Conservation (phyloP, 2,329 filamentous ascomycete genomes). For the Microsporum canis region DNA sequence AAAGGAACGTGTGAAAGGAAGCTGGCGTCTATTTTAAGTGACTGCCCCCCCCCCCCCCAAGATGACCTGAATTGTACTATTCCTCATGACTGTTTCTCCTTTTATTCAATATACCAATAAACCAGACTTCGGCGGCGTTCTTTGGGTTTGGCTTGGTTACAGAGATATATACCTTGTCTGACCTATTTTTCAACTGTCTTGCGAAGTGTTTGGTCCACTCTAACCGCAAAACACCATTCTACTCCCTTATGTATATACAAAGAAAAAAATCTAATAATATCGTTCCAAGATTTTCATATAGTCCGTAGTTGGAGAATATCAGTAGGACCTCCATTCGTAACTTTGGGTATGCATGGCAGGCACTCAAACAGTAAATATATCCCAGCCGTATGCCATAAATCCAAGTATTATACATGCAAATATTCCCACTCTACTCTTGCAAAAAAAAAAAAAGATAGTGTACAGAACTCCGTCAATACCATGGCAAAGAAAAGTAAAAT, state of each 20-base stretch:
- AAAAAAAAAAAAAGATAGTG: background rate
- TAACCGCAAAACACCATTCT: background rate
- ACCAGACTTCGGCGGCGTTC: background rate
- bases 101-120: background rate
- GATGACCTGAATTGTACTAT: background rate
- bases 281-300: background rate
- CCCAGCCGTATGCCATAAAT: constrained; percentile 1
- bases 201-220: background rate
- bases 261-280: background rate
- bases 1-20: constrained; percentile 28
- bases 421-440: background rate
- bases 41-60: background rate
- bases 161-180: background rate
- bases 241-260: constrained; percentile 1
- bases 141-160: background rate
- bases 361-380: background rate
- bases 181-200: background rate
- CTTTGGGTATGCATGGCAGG: background rate
- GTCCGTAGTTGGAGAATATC: background rate
- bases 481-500: background rate
- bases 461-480: constrained; percentile 3
- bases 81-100: background rate
- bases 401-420: constrained; percentile 2
- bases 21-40: constrained; percentile 35
- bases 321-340: background rate